Conservation (phyloP, 148 eudicot genomes). For the Silene uniflora region DNA sequence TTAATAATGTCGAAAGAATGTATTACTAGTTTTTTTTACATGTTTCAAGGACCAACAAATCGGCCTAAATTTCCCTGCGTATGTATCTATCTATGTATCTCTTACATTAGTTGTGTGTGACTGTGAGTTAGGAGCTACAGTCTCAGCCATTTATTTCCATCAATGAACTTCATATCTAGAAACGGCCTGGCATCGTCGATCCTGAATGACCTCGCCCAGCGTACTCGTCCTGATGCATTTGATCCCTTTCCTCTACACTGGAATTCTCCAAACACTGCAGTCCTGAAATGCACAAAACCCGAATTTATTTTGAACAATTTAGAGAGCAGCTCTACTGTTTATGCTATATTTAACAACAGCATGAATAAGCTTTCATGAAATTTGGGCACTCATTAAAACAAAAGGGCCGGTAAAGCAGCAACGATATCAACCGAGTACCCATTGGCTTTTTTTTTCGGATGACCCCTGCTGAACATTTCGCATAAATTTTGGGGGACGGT, state of each 20-base stretch:
- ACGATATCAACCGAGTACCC: too few species aligned
- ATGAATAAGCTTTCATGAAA: too few species aligned
- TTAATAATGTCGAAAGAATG: conserved; percentile 7
- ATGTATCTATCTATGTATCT: background rate
- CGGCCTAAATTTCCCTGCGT: background rate
- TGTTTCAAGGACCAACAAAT: conserved; percentile 16
- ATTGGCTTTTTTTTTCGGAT: too few species aligned
- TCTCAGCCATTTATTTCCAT: conserved; percentile 74
- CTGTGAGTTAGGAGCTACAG: conserved; percentile 28
- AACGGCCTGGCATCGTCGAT: conserved; percentile 47
- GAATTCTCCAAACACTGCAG: conserved; percentile 74
- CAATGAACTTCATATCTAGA: conserved; percentile 55
- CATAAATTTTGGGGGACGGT: too few species aligned
- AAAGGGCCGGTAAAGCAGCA: too few species aligned
- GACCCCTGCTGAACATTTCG: too few species aligned
- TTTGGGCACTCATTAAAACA: too few species aligned
- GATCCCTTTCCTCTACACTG: conserved; percentile 74
- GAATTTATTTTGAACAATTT: background rate
- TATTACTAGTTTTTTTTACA: conserved; percentile 17
- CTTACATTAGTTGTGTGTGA: background rate
- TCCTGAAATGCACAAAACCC: conserved; percentile 31
- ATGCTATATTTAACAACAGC: too few species aligned
- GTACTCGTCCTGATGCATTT: conserved; percentile 40
- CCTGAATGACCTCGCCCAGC: conserved; percentile 57
- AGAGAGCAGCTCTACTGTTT: too few species aligned